Conservation (phyloP, 2,329 filamentous ascomycete species). For the Bipolaris sorokiniana region DNA sequence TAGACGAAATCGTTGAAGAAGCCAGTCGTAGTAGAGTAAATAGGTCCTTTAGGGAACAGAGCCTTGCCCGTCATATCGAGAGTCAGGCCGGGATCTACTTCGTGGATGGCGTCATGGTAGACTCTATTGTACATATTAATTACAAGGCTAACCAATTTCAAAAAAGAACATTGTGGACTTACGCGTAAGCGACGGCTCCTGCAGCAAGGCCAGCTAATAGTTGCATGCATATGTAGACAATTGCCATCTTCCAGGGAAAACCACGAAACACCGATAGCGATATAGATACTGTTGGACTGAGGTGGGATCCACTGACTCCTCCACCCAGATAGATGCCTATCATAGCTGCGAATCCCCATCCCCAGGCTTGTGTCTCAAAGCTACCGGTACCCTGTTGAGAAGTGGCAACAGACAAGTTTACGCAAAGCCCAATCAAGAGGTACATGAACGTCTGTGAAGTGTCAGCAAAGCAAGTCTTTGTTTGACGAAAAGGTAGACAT, state of each 20-base stretch:
- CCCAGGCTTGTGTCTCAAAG: slow-evolving; percentile 41
- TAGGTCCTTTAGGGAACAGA: slow-evolving; percentile 64
- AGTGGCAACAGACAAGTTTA: slow-evolving; percentile 57
- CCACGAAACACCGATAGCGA: slow-evolving; percentile 60
- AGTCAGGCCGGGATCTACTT: slow-evolving; percentile 58
- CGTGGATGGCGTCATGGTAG: slow-evolving; percentile 63
- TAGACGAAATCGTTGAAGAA: slow-evolving; percentile 75
- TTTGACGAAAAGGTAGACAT: neutral
- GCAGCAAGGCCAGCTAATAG: slow-evolving; percentile 60
- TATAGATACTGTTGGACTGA: slow-evolving; percentile 57
- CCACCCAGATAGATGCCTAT: slow-evolving; percentile 55
- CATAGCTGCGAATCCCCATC: slow-evolving; percentile 64
- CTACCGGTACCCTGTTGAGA: slow-evolving; percentile 50
- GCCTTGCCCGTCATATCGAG: slow-evolving; percentile 53
- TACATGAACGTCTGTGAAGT: slow-evolving; percentile 32
- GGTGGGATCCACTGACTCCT: slow-evolving; percentile 56
- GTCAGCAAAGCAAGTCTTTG: neutral
- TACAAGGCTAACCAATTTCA: slow-evolving; percentile 35
- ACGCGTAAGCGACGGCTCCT: slow-evolving; percentile 50
- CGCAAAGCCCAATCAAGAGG: slow-evolving; percentile 56
- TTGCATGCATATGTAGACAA: slow-evolving; percentile 60
- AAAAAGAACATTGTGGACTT: neutral
- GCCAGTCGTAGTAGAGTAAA: slow-evolving; percentile 69
- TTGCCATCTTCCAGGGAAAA: slow-evolving; percentile 62
- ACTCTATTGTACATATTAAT: slow-evolving; percentile 18